Evolutionary conservation across 305 asterid species (phyloP).

Genomic region (Solanum aculeatissimum): DNA sequence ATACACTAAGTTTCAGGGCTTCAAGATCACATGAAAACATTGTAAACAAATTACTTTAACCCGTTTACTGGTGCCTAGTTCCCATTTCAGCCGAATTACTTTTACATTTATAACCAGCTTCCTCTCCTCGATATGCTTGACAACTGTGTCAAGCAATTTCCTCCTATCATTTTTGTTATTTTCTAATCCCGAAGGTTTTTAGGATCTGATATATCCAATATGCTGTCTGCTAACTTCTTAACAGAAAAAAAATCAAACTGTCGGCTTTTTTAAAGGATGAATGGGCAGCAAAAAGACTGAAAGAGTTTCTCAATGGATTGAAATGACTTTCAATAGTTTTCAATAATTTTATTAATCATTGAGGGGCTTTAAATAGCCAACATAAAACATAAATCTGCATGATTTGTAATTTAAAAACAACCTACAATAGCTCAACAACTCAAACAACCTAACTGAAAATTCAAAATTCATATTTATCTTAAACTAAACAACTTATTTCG

Average conservation of each 20-base stretch:
- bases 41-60: background rate
- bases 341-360: no score
- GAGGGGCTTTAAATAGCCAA: no score
- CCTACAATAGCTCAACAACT: no score
- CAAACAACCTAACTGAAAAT: no score
- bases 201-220: background rate
- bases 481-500: no score
- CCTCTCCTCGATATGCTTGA: background rate
- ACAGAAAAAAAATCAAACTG: background rate
- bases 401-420: no score
- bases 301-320: no score
- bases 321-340: no score
- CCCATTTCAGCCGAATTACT: background rate
- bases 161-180: background rate
- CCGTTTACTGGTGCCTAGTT: background rate
- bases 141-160: background rate
- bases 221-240: background rate
- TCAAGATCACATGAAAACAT: background rate
- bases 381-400: no score
- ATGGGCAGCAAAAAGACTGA: no score
- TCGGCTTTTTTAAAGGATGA: no score
- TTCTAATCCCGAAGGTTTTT: background rate
- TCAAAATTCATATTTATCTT: no score
- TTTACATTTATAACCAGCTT: background rate
- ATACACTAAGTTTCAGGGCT: background rate